These are phyloP conservation scores for Populus hybrid DNA, from an alignment of 441 rosid species.

Conservation along the genomic window DNA sequence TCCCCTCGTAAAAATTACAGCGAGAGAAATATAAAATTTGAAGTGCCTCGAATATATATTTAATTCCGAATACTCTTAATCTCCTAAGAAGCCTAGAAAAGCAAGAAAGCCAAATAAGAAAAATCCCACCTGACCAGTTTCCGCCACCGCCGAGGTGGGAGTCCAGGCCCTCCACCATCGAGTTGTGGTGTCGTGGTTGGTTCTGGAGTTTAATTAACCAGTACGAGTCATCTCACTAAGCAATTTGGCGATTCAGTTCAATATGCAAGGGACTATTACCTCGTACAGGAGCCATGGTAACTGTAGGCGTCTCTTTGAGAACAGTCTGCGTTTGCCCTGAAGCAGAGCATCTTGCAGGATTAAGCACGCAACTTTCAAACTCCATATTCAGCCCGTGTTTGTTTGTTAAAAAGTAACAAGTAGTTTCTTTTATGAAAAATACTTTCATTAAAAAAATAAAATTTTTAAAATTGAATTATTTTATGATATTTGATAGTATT, in stretches of 20 bases:
- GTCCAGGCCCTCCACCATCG: constrained; percentile 73
- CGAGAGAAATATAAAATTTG: background rate
- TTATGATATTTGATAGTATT: no score
- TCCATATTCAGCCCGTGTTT: no score
- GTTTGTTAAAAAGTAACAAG: no score
- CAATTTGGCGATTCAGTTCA: no score
- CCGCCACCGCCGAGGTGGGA: constrained; percentile 93
- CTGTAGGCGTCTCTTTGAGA: no score
- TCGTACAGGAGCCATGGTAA: no score
- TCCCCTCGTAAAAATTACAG: background rate
- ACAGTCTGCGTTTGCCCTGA: constrained; percentile 62
- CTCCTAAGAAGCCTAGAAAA: constrained; percentile 73
- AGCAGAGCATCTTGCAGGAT: constrained; percentile 46
- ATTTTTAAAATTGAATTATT: no score
- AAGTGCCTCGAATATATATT: background rate
- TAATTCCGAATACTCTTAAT: constrained; percentile 32
- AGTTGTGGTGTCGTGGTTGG: background rate
- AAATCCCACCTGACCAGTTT: constrained; percentile 86
- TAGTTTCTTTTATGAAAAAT: no score
- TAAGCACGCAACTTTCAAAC: background rate
- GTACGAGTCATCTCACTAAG: constrained; percentile 5
- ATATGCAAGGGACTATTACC: no score
- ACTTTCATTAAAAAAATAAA: no score
- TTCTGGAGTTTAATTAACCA: constrained; percentile 18
- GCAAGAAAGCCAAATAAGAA: constrained; percentile 88